Conservation (phyloP, 257 asterid genomes). For the Solanum sejunctum region DNA sequence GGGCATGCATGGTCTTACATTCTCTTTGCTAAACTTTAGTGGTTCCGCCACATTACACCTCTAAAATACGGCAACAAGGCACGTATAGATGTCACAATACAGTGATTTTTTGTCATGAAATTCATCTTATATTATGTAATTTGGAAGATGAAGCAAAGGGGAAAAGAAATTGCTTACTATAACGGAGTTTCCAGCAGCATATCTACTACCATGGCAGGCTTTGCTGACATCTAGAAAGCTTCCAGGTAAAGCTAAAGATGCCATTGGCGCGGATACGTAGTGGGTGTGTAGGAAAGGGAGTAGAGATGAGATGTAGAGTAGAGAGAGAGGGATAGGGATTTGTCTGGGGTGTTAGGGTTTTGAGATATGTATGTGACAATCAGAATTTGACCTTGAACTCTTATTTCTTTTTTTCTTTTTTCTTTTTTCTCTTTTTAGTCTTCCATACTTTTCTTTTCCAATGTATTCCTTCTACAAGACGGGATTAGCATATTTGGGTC, state of each 20-base stretch:
- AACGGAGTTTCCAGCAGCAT: background rate
- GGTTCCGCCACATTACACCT: conserved; percentile 59
- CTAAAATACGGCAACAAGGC: conserved; percentile 11
- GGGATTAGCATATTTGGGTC: no score
- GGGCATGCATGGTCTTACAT: conserved; percentile 30
- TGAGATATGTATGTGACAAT: background rate
- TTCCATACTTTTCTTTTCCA: no score
- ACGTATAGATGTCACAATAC: background rate
- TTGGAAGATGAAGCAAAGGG: background rate
- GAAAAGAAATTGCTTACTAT: background rate
- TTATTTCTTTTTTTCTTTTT: no score
- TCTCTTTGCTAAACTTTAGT: conserved; percentile 38
- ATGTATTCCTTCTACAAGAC: no score
- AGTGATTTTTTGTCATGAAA: background rate
- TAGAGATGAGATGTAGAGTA: background rate
- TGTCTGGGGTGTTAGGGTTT: background rate
- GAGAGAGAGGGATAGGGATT: background rate
- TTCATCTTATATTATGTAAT: background rate
- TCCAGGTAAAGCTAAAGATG: background rate
- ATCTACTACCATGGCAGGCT: background rate
- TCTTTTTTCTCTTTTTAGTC: no score
- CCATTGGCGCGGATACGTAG: background rate
- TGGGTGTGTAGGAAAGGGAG: background rate
- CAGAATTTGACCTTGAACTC: background rate
- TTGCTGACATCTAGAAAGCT: background rate